Base-by-base conservation (phyloP, 2,329 filamentous ascomycete species). In the Pestalotiopsis sp. region DNA sequence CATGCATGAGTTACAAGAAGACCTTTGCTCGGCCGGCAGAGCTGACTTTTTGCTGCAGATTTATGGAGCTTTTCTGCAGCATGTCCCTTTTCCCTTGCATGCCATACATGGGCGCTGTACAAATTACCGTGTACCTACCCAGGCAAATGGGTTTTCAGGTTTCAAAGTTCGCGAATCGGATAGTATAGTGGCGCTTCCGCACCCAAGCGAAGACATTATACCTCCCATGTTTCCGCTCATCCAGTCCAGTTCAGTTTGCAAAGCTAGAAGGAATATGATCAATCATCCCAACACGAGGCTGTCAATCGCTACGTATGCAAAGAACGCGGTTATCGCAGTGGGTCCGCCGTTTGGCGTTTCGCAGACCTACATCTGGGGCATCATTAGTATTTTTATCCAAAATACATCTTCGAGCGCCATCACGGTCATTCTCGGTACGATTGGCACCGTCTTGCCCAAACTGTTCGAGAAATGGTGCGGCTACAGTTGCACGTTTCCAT, bases 231-330 rank as follows among this genome's bases (percentile, higher is more conserved):
- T 49, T 67, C 39, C 52, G 45, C 38, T 66, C 52, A 27, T 36
- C 45, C 7, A 38, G 14, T 13, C 59, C 27, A 39, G n/a, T 41
- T 12, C n/a, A 45, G 20, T 25, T 23, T 20, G 13, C 17, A 49
- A 58, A 9, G 17, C 6, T 52, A 9, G 25, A 27, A 60, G 17
- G 27, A 23, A 69, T 65, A 58, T 67, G 68, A 69, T 66, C 45
- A n/a, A 52, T 69, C 68, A 66, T 27, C 31, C n/a, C 23, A 59
- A 17, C 62, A 69, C 62, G 27, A 61, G 59, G 38, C 27, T 67
- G 68, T 69, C 61, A 69, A 60, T 65, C 38, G 52, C 67, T 64
- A 58, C 62, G 45, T 38, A 12, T 62, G n/a, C 25, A 25, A 9
- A 62, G 27, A 39, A 23, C 23, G 25, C 17, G 17, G 45, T 52